Evolutionary conservation across 2,329 filamentous ascomycete genomes (phyloP), one percentile per base, ranked within the genome.

Genomic region (Trichoderma sp.): DNA sequence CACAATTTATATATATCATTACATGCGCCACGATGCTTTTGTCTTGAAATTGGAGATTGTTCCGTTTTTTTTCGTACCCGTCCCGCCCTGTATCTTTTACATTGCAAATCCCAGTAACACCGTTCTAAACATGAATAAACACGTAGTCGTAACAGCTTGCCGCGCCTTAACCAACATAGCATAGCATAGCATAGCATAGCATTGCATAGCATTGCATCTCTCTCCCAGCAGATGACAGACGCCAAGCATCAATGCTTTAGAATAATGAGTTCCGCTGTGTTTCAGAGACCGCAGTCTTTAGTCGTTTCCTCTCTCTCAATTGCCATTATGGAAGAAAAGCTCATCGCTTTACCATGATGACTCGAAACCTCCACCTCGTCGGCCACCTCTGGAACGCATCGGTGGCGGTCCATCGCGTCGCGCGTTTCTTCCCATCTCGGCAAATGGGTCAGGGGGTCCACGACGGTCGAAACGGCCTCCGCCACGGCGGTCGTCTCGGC

Each of bases 391-490:
- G 58, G 32, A 72, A n/a, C 37, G 49, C 37, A 13, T 21, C n/a
- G n/a, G 14, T 24, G 43, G 52, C 59, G 58, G 59, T 13, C 16
- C 72, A 54, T 78, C 77, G 16, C 76, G 75, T 37, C 73, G 76
- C 13, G 64, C 73, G 32, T 71, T 71, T 8, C 69, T 69, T 26
- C 76, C 72, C 71, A 78, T 76, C 51, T 73, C 69, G 11, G 71
- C 68, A 39, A 79, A 79, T 21, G 74, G 70, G 16, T 77, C 75
- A 3, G 70, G 61, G 14, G 73, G 71, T 28, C 43, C 56, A 37
- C 54, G 69, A 28, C 70, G 66, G n/a, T 73, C 67, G 26, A 63
- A 68, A 10, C 70, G 70, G 39, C 59, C 32, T n/a, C 61, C 66
- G 18, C 71, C 67, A 5, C 71, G 60, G 24, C 72, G 43, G 37